Conservation (phyloP, 164 flowering plant genomes). For the Dillenia suffruticosa region DNA sequence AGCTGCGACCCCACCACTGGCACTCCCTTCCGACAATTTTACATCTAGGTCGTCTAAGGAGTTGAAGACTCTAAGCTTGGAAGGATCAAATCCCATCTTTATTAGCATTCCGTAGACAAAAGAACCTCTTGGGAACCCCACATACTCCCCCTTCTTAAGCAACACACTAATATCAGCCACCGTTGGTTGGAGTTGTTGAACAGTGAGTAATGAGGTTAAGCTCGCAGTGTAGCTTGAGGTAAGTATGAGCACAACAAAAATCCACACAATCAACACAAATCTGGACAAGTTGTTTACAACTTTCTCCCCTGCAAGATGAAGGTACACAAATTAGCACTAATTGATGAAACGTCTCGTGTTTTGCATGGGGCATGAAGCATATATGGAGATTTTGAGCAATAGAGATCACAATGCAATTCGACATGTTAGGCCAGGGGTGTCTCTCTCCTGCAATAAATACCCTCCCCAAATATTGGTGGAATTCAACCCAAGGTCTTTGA, state of each 20-base stretch:
- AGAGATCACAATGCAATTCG: neutral
- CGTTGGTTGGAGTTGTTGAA: constrained; percentile 37
- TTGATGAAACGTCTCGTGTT: no score
- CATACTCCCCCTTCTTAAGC: constrained; percentile 19
- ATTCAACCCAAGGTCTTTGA: no score
- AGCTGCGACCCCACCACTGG: constrained; percentile 36
- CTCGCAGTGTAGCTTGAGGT: constrained; percentile 48
- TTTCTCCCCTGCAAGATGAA: constrained; percentile 29
- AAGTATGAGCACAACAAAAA: constrained; percentile 43
- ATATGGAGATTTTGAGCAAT: no score
- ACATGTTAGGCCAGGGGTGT: neutral
- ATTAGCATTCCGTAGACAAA: constrained; percentile 28
- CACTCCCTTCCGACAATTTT: constrained; percentile 27
- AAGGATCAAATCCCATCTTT: constrained; percentile 13
- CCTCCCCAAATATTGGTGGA: no score
- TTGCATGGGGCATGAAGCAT: no score
- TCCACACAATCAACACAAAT: constrained; percentile 45
- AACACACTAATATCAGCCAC: constrained; percentile 26
- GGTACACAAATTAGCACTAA: no score
- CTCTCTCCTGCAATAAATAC: no score
- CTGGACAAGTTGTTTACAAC: constrained; percentile 36
- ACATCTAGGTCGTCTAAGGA: constrained; percentile 21
- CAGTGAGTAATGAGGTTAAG: constrained; percentile 36
- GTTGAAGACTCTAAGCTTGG: constrained; percentile 15
- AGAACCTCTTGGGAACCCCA: constrained; percentile 35